These are phyloP conservation scores for Cyberlindnera bimundalis DNA, from an alignment of 805 yeast genomes.

Conservation along the genomic window DNA sequence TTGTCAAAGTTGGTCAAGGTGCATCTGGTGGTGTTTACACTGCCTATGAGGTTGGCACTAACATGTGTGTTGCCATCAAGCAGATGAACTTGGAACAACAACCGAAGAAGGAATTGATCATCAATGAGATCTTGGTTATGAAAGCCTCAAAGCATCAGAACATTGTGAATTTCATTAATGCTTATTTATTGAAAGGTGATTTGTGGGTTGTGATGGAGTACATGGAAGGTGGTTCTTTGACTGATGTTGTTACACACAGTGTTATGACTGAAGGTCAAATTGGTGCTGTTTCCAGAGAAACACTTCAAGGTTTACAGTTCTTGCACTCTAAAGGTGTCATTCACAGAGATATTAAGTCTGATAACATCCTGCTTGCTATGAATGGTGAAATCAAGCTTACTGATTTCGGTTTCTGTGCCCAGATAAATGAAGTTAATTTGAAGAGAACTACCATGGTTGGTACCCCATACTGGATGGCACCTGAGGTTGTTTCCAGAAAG, in stretches of 20 bases:
- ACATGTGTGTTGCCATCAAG: conserved; percentile 81
- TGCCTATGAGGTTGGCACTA: conserved; percentile 60
- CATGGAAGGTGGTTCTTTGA: conserved; percentile 97
- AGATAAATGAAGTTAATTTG: conserved; percentile 71
- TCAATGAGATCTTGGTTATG: conserved; percentile 95
- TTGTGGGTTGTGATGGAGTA: conserved; percentile 99
- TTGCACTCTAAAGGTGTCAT: conserved; percentile 90
- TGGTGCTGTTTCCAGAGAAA: conserved; percentile 91
- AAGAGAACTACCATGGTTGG: conserved; percentile 99
- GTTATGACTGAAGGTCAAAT: conserved; percentile 92
- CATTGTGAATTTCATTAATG: conserved; percentile 90
- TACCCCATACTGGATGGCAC: conserved; percentile 99
- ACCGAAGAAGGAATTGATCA: conserved; percentile 92
- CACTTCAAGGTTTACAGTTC: conserved; percentile 80
- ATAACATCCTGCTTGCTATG: conserved; percentile 79
- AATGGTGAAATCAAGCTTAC: conserved; percentile 91
- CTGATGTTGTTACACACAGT: conserved; percentile 89
- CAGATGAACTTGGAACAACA: conserved; percentile 95
- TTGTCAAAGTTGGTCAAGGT: conserved; percentile 93
- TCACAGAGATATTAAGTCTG: conserved; percentile 95
- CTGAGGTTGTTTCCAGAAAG: conserved; percentile 92
- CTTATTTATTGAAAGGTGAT: conserved; percentile 71
- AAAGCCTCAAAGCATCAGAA: conserved; percentile 85
- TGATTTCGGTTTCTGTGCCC: conserved; percentile 97
- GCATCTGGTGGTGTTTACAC: conserved; percentile 97